phyloP scores from a whole-genome alignment of 225 moss, liverwort and hornwort genomes.

The Climacium dendroides region DNA sequence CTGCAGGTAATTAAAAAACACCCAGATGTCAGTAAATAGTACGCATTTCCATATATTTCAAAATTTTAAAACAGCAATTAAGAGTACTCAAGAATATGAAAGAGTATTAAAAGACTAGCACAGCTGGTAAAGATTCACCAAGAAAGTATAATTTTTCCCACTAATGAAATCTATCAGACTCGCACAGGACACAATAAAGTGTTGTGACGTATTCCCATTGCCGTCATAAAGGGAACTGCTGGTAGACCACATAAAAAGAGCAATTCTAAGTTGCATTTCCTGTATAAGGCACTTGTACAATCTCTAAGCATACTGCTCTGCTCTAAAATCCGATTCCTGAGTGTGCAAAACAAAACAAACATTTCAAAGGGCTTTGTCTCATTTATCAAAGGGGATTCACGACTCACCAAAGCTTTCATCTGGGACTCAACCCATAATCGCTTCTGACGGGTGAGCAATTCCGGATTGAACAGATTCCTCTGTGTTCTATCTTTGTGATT shows the following conservation, averaged over 20 bases:
- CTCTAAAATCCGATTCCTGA: not conserved
- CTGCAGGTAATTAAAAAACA: conserved; percentile 23
- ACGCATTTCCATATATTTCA: not conserved
- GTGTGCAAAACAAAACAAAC: not conserved
- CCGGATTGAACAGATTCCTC: conserved; percentile 81
- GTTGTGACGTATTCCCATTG: not conserved
- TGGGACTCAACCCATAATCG: conserved; percentile 94
- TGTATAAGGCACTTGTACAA: not conserved
- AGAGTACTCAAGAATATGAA: not conserved
- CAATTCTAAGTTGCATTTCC: not conserved
- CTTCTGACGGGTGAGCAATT: conserved; percentile 86
- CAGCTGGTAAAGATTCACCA: not conserved
- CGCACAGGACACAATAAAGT: not conserved
- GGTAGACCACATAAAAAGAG: not conserved
- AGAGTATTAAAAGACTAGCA: not conserved
- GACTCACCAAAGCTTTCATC: conserved; percentile 76
- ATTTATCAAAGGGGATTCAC: not conserved
- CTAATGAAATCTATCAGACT: not conserved
- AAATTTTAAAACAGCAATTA: not conserved
- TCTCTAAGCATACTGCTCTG: not conserved
- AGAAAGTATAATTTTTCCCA: not conserved
- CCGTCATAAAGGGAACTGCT: not conserved
- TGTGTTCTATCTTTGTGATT: conserved; percentile 62
- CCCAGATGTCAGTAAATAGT: not conserved
- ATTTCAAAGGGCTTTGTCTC: not conserved